phyloP scores from a whole-genome alignment of 1,284 basidiomycete species.

The Termitomyces sp. region DNA sequence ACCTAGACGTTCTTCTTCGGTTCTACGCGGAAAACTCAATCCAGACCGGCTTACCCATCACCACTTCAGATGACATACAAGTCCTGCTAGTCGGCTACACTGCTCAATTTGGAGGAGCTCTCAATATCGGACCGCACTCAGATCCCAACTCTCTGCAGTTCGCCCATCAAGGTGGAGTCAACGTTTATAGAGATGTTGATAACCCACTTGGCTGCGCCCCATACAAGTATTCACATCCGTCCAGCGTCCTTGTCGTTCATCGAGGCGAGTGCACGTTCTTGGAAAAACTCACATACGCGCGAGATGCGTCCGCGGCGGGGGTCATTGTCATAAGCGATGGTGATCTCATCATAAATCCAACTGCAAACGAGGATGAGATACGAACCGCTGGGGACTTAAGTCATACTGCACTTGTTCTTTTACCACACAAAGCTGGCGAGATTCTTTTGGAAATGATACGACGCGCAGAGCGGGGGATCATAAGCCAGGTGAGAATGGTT shows the following conservation, averaged over 20 bases:
- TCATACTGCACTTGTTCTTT: slow-evolving; percentile 56
- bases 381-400: slow-evolving; percentile 51
- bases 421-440: slow-evolving; percentile 47
- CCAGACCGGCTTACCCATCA: slow-evolving; percentile 26
- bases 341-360: slow-evolving; percentile 61
- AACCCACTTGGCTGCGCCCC: slow-evolving; percentile 59
- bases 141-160: slow-evolving; percentile 35
- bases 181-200: slow-evolving; percentile 40
- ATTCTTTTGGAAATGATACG: slow-evolving; percentile 52
- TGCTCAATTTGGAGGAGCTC: slow-evolving; percentile 67
- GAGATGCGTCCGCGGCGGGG: slow-evolving; percentile 64
- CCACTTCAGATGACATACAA: slow-evolving; percentile 32
- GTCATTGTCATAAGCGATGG: slow-evolving; percentile 68
- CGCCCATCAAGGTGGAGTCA: slow-evolving; percentile 43
- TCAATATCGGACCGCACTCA: slow-evolving; percentile 28
- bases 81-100: slow-evolving; percentile 55
- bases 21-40: slow-evolving; percentile 47
- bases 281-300: slow-evolving; percentile 68
- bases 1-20: slow-evolving; percentile 51
- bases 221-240: slow-evolving; percentile 43
- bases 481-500: slow-evolving; percentile 48
- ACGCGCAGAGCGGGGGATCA: slow-evolving; percentile 37
- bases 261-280: slow-evolving; percentile 82
- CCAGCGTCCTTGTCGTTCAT: slow-evolving; percentile 50
- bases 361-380: slow-evolving; percentile 52